Base-by-base conservation (phyloP, 352 stramenopile species). In the Ophiocytium majus region DNA sequence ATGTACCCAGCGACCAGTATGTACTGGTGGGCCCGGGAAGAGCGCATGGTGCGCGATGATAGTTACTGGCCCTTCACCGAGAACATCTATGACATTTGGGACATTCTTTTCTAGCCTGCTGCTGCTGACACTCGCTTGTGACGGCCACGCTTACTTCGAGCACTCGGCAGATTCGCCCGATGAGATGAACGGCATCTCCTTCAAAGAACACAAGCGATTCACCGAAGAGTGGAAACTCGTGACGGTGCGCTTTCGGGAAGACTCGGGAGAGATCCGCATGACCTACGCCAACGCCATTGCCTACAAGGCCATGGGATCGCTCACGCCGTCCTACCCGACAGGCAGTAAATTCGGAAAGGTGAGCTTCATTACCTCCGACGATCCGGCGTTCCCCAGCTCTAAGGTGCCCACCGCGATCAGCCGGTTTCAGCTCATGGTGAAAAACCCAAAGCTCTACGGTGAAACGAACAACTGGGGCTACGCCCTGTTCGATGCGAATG, bases 241-340 rank as follows among this genome's bases (percentile, higher is more conserved):
- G 19, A 71, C 57, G 19, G 28, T 71, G 23, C 57, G 57, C 57
- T 71, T 71, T 28, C 57, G 57, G 57, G 28, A 71, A 28, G 57
- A 71, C 28, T 23, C 57, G 57, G 57, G 57, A 23, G 57, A 71
- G 57, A 71, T 71, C 19, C 57, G 57, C 23, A 71, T 71, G 23
- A 71, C 57, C 57, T 71, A 71, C 57, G 57, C 57, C 57, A 71
- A 71, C 28, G 19, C 57, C 57, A 71, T 71, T 71, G 57, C 57
- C 57, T 23, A 23, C 19, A 71, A 71, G 57, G 57, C 57, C 19
- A 23, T 71, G 19, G 28, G 28, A 71, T 23, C 23, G 57, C 19
- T 23, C 19, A 71, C 23, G 57, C 23, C 57, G 23, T 23, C 23
- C 19, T 71, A 71, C 28, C 57, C 57, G 57, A 28, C 23, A 23